These are phyloP conservation scores for Eragrostis tef DNA, from an alignment of 202 grass and related monocot species.

Conservation along the genomic window DNA sequence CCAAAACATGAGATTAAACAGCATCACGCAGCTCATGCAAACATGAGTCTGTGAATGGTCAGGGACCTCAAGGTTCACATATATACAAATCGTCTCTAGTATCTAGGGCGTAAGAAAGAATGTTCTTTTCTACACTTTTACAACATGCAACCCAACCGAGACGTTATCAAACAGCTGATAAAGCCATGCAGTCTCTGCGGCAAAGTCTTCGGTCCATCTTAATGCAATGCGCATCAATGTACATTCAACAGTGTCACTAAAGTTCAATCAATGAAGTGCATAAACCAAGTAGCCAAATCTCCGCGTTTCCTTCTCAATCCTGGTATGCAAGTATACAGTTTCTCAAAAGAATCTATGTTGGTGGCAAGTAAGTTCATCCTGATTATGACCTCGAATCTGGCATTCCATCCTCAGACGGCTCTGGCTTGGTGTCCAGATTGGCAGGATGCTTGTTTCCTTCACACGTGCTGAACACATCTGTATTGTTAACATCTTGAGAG, in stretches of 20 bases:
- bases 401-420: slow-evolving; percentile 21
- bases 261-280: neutral
- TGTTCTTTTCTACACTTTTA: neutral
- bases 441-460: slow-evolving; percentile 12
- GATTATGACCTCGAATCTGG: slow-evolving; percentile 22
- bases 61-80: neutral
- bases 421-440: slow-evolving; percentile 17
- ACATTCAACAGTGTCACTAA: slow-evolving; percentile 13
- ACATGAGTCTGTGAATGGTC: too few relatives aligned
- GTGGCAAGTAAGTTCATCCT: neutral
- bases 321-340: neutral
- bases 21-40: too few relatives aligned
- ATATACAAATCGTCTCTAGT: neutral
- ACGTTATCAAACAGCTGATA: neutral
- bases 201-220: neutral
- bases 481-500: slow-evolving; percentile 10
- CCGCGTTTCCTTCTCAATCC: slow-evolving; percentile 19
- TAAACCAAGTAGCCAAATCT: neutral
- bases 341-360: slow-evolving; percentile 27
- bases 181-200: neutral
- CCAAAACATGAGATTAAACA: too few relatives aligned
- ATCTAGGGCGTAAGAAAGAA: neutral
- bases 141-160: slow-evolving; percentile 14
- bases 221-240: neutral
- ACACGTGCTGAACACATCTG: slow-evolving; percentile 7